Conservation (phyloP, 257 asterid genomes). For the Scutellaria baicalensis region DNA sequence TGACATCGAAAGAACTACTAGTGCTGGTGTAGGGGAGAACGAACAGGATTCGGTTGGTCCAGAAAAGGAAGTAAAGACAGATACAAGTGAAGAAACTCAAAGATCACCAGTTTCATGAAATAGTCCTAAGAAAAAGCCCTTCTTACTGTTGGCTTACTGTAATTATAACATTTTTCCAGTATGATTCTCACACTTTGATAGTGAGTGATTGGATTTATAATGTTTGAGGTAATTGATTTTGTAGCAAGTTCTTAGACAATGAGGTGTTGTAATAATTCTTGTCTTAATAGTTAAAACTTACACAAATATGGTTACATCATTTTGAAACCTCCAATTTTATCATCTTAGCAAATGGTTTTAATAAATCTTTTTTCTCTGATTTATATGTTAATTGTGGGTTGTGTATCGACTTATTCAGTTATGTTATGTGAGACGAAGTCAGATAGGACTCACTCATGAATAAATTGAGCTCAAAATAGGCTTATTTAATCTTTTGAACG, state of each 20-base stretch:
- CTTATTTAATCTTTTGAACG: too few species aligned
- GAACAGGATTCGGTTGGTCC: slow-evolving; percentile 21
- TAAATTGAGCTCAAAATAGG: too few species aligned
- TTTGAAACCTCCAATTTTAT: neutral
- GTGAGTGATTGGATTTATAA: slow-evolving; percentile 10
- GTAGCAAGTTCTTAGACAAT: slow-evolving; percentile 12
- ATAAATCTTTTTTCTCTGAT: too few species aligned
- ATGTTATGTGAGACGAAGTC: too few species aligned
- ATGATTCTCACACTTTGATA: neutral
- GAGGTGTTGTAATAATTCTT: slow-evolving; percentile 18
- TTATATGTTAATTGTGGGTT: too few species aligned
- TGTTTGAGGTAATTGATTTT: slow-evolving; percentile 19
- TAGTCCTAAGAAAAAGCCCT: neutral
- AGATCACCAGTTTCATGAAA: slow-evolving; percentile 7
- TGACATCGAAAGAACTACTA: slow-evolving; percentile 31
- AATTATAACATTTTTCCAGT: slow-evolving; percentile 8
- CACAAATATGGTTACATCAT: neutral
- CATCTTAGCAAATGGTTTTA: too few species aligned
- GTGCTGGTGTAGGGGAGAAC: slow-evolving; percentile 32
- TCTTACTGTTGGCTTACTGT: slow-evolving; percentile 2
- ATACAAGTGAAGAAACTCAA: slow-evolving; percentile 17
- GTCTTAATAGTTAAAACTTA: slow-evolving; percentile 10
- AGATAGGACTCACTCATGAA: too few species aligned
- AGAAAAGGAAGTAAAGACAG: slow-evolving; percentile 29
- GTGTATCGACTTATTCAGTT: too few species aligned